Base-by-base conservation (phyloP, 1,284 basidiomycete genomes). In the Rhizopogon parksii region DNA sequence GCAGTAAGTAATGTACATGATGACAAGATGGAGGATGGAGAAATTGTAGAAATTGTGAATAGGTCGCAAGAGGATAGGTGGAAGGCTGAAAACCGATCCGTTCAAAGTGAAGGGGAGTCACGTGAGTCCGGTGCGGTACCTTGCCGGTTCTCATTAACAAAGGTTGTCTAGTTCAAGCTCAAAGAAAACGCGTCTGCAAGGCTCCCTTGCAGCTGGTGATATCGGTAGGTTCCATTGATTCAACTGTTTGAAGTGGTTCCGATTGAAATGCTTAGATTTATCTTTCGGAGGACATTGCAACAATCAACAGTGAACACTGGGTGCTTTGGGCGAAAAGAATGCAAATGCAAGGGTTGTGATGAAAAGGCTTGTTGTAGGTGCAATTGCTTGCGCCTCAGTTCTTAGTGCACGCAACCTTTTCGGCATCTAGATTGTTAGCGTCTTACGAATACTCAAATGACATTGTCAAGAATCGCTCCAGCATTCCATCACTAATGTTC, bases 191-290 rank as follows among this genome's bases (percentile, higher is more conserved):
- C 79, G 82, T 37, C 70, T 90, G 40, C 64, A 82, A 58, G 79
- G 83, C 49, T 91, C 91, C 59, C 68, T 90, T 35, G 76, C 69
- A 2, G 80, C 80, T 3, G 82, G 74, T 1, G 77, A 85, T 50
- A 70, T 86, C 2, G 68, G 84, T 83, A 57, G 30, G 74, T 62
- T 17, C n/a, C 14, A 36, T 45, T 35, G 15, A 32, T n/a, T 50
- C 49, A 15, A 37, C 17, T 8, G 4, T 21, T 34, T 9, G 5
- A 36, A 73, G 71, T 70, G 40, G 25, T 60, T 1, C 60, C 78
- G 19, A 76, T 72, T 1, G 59, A 27, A 17, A 7, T 24, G 14
- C 30, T 32, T n/a, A 64, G 56, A 17, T 24, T 40, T 55, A 24
- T 58, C 59, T 37, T 37, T 34, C 65, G 6, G 73, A 76, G 19